Percentiles rank a stretch among this genome's conserved stretches.
Evolutionary conservation across 345 rosid species (phyloP).

Genomic region (Murraya paniculata): DNA sequence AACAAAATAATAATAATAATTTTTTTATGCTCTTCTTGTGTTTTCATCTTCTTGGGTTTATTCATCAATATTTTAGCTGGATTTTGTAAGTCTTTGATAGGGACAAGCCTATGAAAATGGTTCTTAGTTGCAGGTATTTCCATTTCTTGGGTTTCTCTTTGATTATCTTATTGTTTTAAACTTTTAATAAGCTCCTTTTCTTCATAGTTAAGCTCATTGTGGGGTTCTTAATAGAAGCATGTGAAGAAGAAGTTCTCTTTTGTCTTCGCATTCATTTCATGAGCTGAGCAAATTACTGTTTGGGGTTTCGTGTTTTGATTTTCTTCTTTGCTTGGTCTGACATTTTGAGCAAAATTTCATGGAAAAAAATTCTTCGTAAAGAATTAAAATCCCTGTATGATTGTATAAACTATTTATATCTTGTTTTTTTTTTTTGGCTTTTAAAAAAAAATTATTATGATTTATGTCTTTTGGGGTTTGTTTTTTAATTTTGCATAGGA

Average conservation of each 20-base stretch:
- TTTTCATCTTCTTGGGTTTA: conserved; percentile 56
- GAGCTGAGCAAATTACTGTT: conserved; percentile 14
- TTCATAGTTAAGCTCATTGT: conserved; percentile 17
- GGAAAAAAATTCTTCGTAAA: background rate
- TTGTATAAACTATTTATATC: background rate
- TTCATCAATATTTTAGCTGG: conserved; percentile 22
- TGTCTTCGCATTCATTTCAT: conserved; percentile 32
- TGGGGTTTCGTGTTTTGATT: conserved; percentile 24
- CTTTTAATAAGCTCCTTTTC: conserved; percentile 8
- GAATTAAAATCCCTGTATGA: background rate
- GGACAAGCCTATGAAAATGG: conserved; percentile 47
- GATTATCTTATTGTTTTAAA: conserved; percentile 13
- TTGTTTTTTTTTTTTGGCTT: background rate
- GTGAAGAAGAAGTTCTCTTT: conserved; percentile 28
- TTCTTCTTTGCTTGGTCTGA: conserved; percentile 14
- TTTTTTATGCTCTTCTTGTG: conserved; percentile 27
- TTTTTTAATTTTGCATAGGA: conserved; percentile 28
- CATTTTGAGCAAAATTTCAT: conserved; percentile 11
- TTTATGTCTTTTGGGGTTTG: background rate
- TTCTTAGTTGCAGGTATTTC: conserved; percentile 60
- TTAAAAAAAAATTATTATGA: background rate
- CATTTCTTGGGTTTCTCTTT: conserved; percentile 23
- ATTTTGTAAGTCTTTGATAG: conserved; percentile 35
- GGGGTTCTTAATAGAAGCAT: conserved; percentile 34
- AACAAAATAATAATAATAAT: background rate